Percentiles rank a stretch among this genome's conserved stretches.
Conservation (phyloP, 2,329 filamentous ascomycete species). For the Trichoderma oligosporum region DNA sequence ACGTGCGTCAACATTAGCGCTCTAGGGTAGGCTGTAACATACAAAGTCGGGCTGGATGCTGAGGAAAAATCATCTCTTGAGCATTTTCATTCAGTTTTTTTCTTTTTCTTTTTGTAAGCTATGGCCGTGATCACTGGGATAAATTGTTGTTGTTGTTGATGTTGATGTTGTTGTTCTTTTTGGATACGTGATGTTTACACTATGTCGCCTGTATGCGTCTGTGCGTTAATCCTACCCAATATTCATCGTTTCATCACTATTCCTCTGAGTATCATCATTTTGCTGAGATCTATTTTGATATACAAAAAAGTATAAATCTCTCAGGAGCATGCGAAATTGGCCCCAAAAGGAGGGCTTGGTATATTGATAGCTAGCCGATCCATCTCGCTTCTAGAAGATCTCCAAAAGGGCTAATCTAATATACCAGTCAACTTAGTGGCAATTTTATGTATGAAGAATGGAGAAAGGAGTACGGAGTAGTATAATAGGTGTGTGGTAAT, state of each 20-base stretch:
- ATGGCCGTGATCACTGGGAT: too few species aligned
- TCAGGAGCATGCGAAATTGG: background rate
- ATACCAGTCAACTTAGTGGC: background rate
- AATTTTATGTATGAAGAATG: background rate
- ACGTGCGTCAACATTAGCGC: background rate
- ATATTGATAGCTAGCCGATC: background rate
- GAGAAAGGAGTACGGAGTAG: background rate
- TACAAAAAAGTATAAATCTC: background rate
- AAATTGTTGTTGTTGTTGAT: too few species aligned
- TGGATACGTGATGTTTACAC: too few species aligned
- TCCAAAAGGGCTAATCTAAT: background rate
- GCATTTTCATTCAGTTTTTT: too few species aligned
- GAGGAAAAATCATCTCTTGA: too few species aligned
- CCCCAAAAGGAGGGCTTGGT: background rate
- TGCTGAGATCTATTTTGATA: background rate
- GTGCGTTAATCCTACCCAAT: too few species aligned
- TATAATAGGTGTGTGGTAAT: too few species aligned
- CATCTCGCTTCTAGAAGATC: constrained; percentile 5
- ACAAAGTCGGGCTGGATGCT: too few species aligned
- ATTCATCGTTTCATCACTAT: background rate
- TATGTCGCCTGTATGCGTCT: too few species aligned
- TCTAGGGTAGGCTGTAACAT: constrained; percentile 16
- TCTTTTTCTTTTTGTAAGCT: too few species aligned
- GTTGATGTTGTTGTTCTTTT: too few species aligned
- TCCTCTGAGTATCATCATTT: background rate